phyloP scores from a whole-genome alignment of 164 flowering plant genomes.

The Litsea cubeba region DNA sequence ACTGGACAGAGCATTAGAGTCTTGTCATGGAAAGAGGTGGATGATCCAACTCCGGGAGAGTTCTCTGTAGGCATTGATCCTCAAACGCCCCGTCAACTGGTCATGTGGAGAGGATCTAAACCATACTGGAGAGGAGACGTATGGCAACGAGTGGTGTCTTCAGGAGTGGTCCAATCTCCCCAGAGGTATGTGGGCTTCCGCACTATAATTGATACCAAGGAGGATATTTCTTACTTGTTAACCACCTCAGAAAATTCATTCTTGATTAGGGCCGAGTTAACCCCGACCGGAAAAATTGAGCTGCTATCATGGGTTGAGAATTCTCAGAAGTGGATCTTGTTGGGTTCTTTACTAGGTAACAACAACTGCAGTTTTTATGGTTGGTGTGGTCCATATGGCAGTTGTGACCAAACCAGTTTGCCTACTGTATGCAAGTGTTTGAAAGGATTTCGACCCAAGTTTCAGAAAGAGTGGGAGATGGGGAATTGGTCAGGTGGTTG shows the following conservation, averaged over 20 bases:
- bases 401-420: conserved; percentile 18
- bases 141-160: neutral
- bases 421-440: conserved; percentile 29
- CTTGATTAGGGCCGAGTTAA: neutral
- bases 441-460: conserved; percentile 32
- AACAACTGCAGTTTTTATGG: conserved; percentile 24
- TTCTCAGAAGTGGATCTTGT: conserved; percentile 5
- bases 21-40: conserved; percentile 29
- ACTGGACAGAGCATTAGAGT: conserved; percentile 7
- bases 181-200: neutral
- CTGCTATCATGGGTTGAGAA: conserved; percentile 13
- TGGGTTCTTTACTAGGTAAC: neutral
- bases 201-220: neutral
- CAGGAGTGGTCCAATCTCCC: neutral
- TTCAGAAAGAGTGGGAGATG: conserved; percentile 16
- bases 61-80: conserved; percentile 3
- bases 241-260: neutral
- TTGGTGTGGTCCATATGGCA: conserved; percentile 32
- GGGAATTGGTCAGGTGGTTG: conserved; percentile 28
- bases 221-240: neutral
- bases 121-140: neutral
- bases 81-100: neutral
- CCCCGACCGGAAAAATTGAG: neutral
- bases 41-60: conserved; percentile 22
- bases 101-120: neutral